These are phyloP conservation scores for Didymella glomerata DNA, from an alignment of 2,329 filamentous ascomycete genomes.

Conservation along the genomic window DNA sequence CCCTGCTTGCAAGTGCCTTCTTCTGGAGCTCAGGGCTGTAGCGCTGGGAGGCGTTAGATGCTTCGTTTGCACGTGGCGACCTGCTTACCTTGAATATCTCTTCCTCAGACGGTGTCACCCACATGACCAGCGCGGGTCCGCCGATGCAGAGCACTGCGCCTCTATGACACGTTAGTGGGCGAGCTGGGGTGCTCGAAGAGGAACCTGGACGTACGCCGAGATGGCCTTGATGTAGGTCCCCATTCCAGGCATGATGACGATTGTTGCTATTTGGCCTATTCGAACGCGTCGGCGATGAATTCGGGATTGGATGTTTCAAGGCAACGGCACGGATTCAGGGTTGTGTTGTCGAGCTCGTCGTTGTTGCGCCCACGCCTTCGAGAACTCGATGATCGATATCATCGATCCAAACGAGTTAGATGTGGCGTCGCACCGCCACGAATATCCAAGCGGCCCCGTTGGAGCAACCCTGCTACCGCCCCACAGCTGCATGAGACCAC, in stretches of 20 bases:
- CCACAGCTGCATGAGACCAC: conserved; percentile 22
- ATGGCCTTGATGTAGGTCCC: conserved; percentile 47
- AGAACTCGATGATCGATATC: conserved; percentile 21
- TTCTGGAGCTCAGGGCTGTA: conserved; percentile 97
- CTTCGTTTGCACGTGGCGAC: conserved; percentile 27
- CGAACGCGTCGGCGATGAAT: background rate
- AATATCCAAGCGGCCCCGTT: conserved; percentile 17
- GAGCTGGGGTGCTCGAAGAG: conserved; percentile 13
- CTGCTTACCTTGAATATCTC: conserved; percentile 75
- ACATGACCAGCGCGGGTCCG: conserved; percentile 84
- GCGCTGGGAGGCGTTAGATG: conserved; percentile 56
- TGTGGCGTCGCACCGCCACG: conserved; percentile 12
- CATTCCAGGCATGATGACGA: conserved; percentile 38
- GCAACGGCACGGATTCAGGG: background rate
- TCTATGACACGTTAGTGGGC: conserved; percentile 58
- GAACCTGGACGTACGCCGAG: conserved; percentile 38
- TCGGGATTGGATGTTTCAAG: background rate
- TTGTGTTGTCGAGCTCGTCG: conserved; percentile 13
- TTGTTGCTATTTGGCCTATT: background rate
- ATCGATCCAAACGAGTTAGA: conserved; percentile 18
- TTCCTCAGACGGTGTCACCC: conserved; percentile 83
- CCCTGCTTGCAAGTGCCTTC: conserved; percentile 79
- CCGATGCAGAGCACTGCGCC: conserved; percentile 77
- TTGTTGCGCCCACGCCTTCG: conserved; percentile 13
- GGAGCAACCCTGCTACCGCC: conserved; percentile 6